Evolutionary conservation across 176 grass and related monocot species (phyloP).

Genomic region (Alopecurus myosuroides): DNA sequence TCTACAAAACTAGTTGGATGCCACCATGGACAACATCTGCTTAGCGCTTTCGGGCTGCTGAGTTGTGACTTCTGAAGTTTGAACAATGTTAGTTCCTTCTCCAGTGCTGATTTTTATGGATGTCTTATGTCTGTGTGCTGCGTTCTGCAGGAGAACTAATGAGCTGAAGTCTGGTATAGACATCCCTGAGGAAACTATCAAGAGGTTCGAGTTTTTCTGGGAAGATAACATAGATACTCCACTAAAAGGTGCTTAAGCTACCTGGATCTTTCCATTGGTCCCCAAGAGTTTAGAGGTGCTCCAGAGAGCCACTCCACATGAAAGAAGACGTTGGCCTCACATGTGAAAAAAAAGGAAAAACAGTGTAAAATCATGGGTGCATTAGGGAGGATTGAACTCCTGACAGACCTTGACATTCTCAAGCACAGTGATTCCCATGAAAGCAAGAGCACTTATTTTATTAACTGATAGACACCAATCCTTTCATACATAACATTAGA

Average conservation of each 20-base stretch:
- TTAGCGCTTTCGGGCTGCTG: background rate
- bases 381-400: background rate
- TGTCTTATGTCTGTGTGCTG: background rate
- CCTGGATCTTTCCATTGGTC: background rate
- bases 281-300: background rate
- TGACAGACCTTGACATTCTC: background rate
- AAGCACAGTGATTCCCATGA: background rate
- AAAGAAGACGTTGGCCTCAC: background rate
- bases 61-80: background rate
- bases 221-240: constrained; percentile 34
- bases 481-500: background rate
- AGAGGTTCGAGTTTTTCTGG: constrained; percentile 69
- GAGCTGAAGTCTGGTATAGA: constrained; percentile 80
- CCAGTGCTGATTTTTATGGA: background rate
- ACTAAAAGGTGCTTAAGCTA: constrained; percentile 50
- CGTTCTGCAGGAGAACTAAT: constrained; percentile 62
- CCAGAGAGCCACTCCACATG: background rate
- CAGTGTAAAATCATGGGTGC: background rate
- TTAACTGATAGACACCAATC: background rate
- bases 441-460: background rate
- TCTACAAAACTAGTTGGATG: background rate
- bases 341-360: background rate
- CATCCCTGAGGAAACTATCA: constrained; percentile 56
- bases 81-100: background rate
- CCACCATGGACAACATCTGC: background rate